A percentile compares a stretch with the other conserved stretches of the same genome.
Evolutionary conservation across 352 stramenopile species (phyloP).

Genomic region (Phytophthora capsici): DNA sequence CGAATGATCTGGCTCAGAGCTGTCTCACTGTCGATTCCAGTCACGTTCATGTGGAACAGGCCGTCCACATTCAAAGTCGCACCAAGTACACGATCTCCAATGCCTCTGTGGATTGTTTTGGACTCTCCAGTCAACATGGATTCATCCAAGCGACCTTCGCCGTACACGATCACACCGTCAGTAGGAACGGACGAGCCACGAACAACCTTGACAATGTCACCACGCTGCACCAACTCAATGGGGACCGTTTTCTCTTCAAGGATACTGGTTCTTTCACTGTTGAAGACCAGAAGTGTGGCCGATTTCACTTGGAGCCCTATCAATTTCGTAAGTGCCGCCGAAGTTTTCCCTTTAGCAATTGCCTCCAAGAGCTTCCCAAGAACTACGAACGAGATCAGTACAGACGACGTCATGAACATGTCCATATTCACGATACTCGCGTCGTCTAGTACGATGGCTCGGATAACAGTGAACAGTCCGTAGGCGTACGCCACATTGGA

Average conservation of each 20-base stretch:
- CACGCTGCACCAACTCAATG: conserved; percentile 88
- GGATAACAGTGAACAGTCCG: conserved; percentile 88
- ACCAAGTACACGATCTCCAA: conserved; percentile 85
- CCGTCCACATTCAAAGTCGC: conserved; percentile 91
- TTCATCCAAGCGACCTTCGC: conserved; percentile 92
- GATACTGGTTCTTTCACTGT: conserved; percentile 47
- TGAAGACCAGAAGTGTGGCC: conserved; percentile 88
- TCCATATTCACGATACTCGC: conserved; percentile 61
- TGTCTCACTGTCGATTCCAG: conserved; percentile 90
- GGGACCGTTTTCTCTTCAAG: conserved; percentile 71
- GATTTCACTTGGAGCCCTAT: conserved; percentile 95
- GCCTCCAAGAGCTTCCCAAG: conserved; percentile 97
- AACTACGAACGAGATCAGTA: conserved; percentile 98
- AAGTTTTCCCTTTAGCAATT: conserved; percentile 93
- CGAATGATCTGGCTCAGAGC: conserved; percentile 96
- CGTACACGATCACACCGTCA: conserved; percentile 91
- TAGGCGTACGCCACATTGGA: conserved; percentile 96
- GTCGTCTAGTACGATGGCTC: conserved; percentile 58
- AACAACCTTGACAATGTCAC: conserved; percentile 93
- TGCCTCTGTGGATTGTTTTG: conserved; percentile 90
- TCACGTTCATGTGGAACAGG: conserved; percentile 92
- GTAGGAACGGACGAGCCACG: conserved; percentile 90
- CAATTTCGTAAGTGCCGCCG: conserved; percentile 93
- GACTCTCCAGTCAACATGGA: conserved; percentile 95
- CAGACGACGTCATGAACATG: conserved; percentile 97